These are phyloP conservation scores for Camellia sinensis DNA, from an alignment of 148 eudicot species.

Conservation along the genomic window DNA sequence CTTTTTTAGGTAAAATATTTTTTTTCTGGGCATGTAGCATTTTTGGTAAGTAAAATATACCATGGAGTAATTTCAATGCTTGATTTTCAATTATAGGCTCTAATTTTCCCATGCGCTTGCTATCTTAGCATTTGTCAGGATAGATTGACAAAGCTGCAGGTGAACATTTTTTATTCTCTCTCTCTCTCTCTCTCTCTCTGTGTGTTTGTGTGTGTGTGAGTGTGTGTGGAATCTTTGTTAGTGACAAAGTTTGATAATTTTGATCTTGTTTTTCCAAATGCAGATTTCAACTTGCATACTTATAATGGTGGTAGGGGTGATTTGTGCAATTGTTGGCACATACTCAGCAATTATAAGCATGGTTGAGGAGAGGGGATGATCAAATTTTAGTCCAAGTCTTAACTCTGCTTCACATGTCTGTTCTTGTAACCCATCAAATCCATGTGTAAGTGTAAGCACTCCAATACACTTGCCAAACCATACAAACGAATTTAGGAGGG, in stretches of 20 bases:
- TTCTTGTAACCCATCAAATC: not conserved
- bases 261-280: not conserved
- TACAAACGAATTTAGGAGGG: not conserved
- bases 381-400: not conserved
- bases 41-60: no score
- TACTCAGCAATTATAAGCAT: slow-evolving; percentile 29
- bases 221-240: no score
- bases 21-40: no score
- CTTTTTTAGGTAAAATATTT: no score
- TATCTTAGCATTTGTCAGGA: slow-evolving; percentile 32
- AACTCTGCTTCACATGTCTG: not conserved
- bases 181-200: not conserved
- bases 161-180: not conserved
- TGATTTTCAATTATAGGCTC: slow-evolving; percentile 20
- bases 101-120: slow-evolving; percentile 42
- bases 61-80: not conserved
- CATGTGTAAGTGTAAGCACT: not conserved
- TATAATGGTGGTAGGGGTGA: slow-evolving; percentile 26
- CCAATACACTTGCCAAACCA: not conserved
- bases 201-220: not conserved
- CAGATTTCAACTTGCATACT: slow-evolving; percentile 31
- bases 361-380: slow-evolving; percentile 13
- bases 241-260: not conserved
- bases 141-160: slow-evolving; percentile 30
- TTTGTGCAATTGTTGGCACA: slow-evolving; percentile 38